Conservation (phyloP, 441 rosid species). For the Pelargonium cotyledonis region DNA sequence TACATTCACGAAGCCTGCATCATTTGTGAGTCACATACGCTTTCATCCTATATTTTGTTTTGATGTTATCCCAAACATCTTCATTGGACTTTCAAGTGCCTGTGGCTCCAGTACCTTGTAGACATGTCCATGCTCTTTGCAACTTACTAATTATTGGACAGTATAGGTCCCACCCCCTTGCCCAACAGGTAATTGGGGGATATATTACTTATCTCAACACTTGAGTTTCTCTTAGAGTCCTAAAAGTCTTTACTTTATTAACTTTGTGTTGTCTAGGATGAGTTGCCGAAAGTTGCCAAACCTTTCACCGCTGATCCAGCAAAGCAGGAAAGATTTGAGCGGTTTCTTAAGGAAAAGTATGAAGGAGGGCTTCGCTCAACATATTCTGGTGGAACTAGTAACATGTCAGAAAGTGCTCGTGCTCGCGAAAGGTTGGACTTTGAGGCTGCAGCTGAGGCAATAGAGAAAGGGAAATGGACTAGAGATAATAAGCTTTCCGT, state of each 20-base stretch:
- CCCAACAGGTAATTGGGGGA: conserved; percentile 4
- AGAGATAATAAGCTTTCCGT: conserved; percentile 39
- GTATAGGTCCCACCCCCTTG: background rate
- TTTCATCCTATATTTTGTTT: conserved; percentile 10
- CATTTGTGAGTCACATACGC: conserved; percentile 49
- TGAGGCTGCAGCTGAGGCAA: conserved; percentile 93
- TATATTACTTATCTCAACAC: conserved; percentile 12
- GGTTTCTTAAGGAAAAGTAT: conserved; percentile 84
- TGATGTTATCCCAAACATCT: conserved; percentile 7
- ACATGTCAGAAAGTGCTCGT: conserved; percentile 85
- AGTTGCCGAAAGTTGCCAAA: conserved; percentile 52
- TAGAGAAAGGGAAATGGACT: conserved; percentile 61
- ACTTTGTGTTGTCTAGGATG: conserved; percentile 35
- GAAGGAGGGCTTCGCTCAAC: conserved; percentile 82
- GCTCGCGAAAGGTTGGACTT: conserved; percentile 93
- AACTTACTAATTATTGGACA: no score
- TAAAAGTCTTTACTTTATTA: conserved; percentile 10
- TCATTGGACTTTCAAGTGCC: no score
- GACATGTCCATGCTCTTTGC: background rate
- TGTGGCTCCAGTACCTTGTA: background rate
- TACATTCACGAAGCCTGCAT: conserved; percentile 70
- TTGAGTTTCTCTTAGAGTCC: background rate
- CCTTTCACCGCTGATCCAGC: conserved; percentile 82
- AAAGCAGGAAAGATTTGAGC: conserved; percentile 92
- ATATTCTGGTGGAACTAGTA: conserved; percentile 42